Base-by-base conservation (phyloP, 1,284 basidiomycete species). In the Sphagnurus paluster region DNA sequence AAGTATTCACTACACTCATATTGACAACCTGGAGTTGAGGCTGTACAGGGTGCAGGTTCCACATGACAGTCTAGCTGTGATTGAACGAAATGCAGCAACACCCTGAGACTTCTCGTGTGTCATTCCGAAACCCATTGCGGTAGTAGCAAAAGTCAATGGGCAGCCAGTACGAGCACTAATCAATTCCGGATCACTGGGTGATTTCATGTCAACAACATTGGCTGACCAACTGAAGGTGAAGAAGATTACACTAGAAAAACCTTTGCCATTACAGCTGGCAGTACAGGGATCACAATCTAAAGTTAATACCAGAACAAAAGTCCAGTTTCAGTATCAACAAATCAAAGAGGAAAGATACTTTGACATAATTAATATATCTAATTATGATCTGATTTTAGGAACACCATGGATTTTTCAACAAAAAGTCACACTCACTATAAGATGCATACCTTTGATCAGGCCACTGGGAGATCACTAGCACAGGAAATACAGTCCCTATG, bases 171-270 rank as follows among this genome's bases (percentile, higher is more conserved):
- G 55, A 0, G 67, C 67, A 2, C 29, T 53, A 1, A 13, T 53
- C 4, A 42, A 53, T 28, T 53, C 44, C 0, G 39, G 48, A n/a
- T 74, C 67, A 0, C 52, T 71, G 1, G 61, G 63, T 0, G 68
- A 75, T 35, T 69, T 74, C 36, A 57, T 76, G 42, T 74, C 67
- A 1, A 63, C 62, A 0, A 64, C 49, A 1, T 19, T 74, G 0
- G 69, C 56, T 0, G 65, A 72, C 38, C 67, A 71, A 40, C 42
- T 72, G 0, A 44, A 53, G 1, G 6, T 71, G 0, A 44, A 46
- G 7, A 41, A 45, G 1, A 43, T 52, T 0, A 46, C 51, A 1
- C 37, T 66, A 5, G 46, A 35, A 4, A 53, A 52, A 39, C 62
- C 65, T 1, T 32, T 68, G 19, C 51, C 54, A 0, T 43, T 69